These are phyloP conservation scores for Spathaspora sp. DNA, from an alignment of 1,139 yeast species.

Conservation along the genomic window DNA sequence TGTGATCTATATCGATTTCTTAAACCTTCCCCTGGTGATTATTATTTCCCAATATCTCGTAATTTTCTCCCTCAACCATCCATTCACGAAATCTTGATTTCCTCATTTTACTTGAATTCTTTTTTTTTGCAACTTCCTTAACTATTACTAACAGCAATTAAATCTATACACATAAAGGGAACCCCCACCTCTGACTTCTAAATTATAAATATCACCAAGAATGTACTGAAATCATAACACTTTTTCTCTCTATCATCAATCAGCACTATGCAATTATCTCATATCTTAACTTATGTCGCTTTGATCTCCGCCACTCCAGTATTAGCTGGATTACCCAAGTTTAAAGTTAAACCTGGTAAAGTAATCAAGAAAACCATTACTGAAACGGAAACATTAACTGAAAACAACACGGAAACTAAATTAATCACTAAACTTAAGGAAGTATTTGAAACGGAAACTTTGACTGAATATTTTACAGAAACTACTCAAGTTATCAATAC, in stretches of 20 bases:
- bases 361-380: neutral
- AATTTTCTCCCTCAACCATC: neutral
- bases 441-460: neutral
- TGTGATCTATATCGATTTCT: neutral
- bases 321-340: neutral
- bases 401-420: neutral
- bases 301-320: neutral
- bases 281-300: neutral
- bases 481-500: neutral
- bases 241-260: neutral
- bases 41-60: neutral
- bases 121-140: slow-evolving; percentile 1
- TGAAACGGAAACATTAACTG: neutral
- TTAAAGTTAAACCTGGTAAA: neutral
- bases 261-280: neutral
- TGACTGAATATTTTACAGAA: neutral
- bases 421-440: neutral
- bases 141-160: neutral
- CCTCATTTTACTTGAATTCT: neutral
- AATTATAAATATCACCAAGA: neutral
- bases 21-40: neutral
- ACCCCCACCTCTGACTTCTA: neutral
- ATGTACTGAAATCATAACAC: neutral
- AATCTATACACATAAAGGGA: neutral
- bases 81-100: neutral